Conservation (phyloP, 1,139 yeast genomes). For the Candida tropicalis region DNA sequence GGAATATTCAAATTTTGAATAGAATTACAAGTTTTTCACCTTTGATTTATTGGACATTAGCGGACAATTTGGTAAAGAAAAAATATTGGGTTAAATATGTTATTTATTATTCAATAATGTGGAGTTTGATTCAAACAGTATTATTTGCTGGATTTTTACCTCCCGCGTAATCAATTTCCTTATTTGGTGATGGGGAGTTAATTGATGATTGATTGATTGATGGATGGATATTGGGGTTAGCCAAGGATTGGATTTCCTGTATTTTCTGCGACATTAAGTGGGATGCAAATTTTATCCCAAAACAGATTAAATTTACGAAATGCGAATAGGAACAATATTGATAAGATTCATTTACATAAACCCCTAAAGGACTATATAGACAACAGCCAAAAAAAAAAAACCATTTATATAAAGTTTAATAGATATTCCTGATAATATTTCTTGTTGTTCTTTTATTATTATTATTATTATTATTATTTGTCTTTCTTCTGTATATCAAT, state of each 20-base stretch:
- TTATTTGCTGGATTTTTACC: constrained; percentile 71
- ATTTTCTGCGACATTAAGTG: no score
- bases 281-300: constrained; percentile 7
- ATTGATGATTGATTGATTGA: no score
- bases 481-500: neutral
- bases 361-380: no score
- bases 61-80: constrained; percentile 4
- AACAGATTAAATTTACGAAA: constrained; percentile 2
- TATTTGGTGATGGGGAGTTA: no score
- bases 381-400: no score
- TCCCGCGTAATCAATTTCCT: constrained; percentile 55
- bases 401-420: neutral
- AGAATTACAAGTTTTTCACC: constrained; percentile 81
- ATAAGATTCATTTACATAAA: neutral
- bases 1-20: constrained; percentile 87
- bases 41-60: constrained; percentile 70
- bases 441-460: neutral
- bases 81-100: constrained; percentile 21
- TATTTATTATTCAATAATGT: constrained; percentile 48
- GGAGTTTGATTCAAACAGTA: constrained; percentile 61
- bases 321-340: neutral
- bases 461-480: neutral
- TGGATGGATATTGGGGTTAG: no score
- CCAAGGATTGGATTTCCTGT: no score
- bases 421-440: neutral